A percentile compares a stretch with the other conserved stretches of the same genome.
Evolutionary conservation across 176 grass and related monocot genomes (phyloP).

Genomic region (Calamus simplicifolius): DNA sequence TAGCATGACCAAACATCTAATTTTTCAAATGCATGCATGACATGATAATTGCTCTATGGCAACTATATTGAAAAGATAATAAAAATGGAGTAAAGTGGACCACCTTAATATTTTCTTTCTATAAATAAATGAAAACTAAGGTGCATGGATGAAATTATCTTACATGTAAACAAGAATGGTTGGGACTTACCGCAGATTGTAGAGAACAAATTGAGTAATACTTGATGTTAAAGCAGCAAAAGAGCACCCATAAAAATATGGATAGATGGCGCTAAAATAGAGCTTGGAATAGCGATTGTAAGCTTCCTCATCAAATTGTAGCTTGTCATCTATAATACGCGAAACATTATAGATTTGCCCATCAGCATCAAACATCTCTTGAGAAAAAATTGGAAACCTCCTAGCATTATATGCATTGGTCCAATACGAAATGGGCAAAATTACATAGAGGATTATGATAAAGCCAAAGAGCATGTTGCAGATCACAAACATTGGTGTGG

Average conservation of each 20-base stretch:
- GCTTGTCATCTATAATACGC: not conserved
- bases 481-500: slow-evolving; percentile 61
- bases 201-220: not conserved
- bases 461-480: slow-evolving; percentile 54
- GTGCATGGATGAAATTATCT: too few species aligned
- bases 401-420: slow-evolving; percentile 37
- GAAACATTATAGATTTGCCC: slow-evolving; percentile 3
- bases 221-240: not conserved
- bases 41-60: too few species aligned
- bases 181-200: not conserved
- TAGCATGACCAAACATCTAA: too few species aligned
- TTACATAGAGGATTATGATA: slow-evolving; percentile 43
- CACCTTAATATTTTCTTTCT: too few species aligned
- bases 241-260: not conserved
- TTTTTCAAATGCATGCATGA: too few species aligned
- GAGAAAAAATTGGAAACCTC: slow-evolving; percentile 46
- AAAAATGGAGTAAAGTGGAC: too few species aligned
- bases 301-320: not conserved
- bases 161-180: too few species aligned
- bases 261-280: not conserved
- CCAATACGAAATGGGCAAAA: slow-evolving; percentile 55
- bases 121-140: too few species aligned
- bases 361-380: slow-evolving; percentile 35
- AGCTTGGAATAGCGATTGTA: not conserved
- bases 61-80: too few species aligned